phyloP scores from a whole-genome alignment of 345 rosid genomes.

The Clausena lansium region DNA sequence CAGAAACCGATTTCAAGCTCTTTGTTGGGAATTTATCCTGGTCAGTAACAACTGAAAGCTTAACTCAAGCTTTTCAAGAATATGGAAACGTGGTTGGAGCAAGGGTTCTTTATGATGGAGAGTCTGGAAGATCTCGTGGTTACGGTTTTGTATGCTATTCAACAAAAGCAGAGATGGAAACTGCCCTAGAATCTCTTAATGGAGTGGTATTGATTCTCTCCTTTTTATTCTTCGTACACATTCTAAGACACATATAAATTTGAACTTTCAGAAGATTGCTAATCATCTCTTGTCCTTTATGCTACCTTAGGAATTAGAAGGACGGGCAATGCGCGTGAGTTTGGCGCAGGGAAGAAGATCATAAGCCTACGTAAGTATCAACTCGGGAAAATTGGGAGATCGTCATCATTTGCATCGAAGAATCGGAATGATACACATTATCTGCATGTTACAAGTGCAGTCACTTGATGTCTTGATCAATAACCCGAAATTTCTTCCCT shows the following conservation, averaged over 20 bases:
- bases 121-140: slow-evolving; percentile 77
- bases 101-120: slow-evolving; percentile 84
- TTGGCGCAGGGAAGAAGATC: slow-evolving; percentile 67
- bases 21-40: slow-evolving; percentile 88
- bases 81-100: slow-evolving; percentile 82
- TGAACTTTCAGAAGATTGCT: not conserved
- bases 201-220: slow-evolving; percentile 45
- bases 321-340: slow-evolving; percentile 71
- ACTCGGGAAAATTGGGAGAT: slow-evolving; percentile 2
- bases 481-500: not conserved
- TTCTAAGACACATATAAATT: not conserved
- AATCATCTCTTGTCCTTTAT: slow-evolving; percentile 5
- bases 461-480: not conserved
- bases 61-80: slow-evolving; percentile 63
- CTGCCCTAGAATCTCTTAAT: slow-evolving; percentile 65
- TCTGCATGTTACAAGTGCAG: not conserved
- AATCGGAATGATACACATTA: slow-evolving; percentile 7
- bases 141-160: slow-evolving; percentile 79
- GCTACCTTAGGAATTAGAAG: slow-evolving; percentile 60
- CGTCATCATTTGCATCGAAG: not conserved
- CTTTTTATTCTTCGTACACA: not conserved
- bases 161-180: slow-evolving; percentile 69
- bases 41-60: slow-evolving; percentile 74
- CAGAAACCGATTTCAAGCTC: slow-evolving; percentile 80
- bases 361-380: slow-evolving; percentile 13